phyloP scores from a whole-genome alignment of 2,329 filamentous ascomycete species.

The Colletotrichum sp. region DNA sequence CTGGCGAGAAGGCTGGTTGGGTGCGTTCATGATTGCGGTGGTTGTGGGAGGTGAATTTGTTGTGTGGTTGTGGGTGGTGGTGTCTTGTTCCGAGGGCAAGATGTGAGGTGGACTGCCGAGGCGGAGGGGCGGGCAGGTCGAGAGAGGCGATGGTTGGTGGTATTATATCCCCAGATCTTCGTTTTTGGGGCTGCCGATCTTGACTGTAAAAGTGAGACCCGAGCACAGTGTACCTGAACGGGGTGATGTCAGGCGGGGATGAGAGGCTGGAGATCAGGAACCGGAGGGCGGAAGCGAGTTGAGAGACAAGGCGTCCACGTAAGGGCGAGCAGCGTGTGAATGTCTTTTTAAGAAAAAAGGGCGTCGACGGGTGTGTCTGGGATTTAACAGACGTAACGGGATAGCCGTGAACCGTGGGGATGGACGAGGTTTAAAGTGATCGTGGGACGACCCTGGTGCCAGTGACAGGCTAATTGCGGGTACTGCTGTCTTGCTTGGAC shows the following conservation, averaged over 20 bases:
- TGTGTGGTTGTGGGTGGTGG: neutral
- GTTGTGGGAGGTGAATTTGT: neutral
- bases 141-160: constrained; percentile 6
- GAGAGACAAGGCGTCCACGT: neutral
- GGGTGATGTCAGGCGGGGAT: constrained; percentile 15
- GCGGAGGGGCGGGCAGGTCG: neutral
- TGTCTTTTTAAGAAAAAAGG: neutral
- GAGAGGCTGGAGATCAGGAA: neutral
- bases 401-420: constrained; percentile 15
- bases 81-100: neutral
- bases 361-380: neutral
- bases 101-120: neutral
- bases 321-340: neutral
- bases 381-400: neutral
- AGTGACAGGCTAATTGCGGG: constrained; percentile 20
- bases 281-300: neutral
- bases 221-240: constrained; percentile 7
- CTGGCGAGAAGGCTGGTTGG: constrained; percentile 11
- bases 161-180: constrained; percentile 22
- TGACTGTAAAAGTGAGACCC: constrained; percentile 4
- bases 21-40: constrained; percentile 19
- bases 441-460: constrained; percentile 14
- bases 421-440: constrained; percentile 17
- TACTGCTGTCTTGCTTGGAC: constrained; percentile 17
- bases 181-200: constrained; percentile 12